These are phyloP conservation scores for Rhizophora mangle DNA, from an alignment of 345 rosid species.

Conservation along the genomic window DNA sequence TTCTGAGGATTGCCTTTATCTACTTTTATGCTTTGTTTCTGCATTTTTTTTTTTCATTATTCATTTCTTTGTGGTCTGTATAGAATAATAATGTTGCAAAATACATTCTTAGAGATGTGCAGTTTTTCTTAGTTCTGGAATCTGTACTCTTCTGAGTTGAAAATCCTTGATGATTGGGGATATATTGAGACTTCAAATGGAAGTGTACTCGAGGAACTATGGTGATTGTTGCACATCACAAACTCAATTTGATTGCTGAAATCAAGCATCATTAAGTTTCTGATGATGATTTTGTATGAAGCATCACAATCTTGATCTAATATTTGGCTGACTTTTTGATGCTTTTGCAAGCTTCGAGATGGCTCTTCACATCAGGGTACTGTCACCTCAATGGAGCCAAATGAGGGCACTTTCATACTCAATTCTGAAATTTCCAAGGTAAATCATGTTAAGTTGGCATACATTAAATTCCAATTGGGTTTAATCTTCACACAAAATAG, in stretches of 20 bases:
- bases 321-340: conserved; percentile 16
- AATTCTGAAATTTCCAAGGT: conserved; percentile 75
- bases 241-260: not conserved
- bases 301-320: conserved; percentile 1
- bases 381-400: conserved; percentile 95
- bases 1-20: not conserved
- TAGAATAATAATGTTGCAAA: not conserved
- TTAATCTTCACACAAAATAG: not conserved
- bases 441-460: conserved; percentile 14
- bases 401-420: conserved; percentile 71
- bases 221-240: too few species aligned
- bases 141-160: not conserved
- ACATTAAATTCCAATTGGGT: conserved; percentile 7
- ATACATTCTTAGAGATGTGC: not conserved
- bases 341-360: conserved; percentile 72
- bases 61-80: not conserved
- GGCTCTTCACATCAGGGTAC: conserved; percentile 83
- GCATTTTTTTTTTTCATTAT: not conserved
- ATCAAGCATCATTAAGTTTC: too few species aligned
- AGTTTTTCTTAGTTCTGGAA: not conserved
- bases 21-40: not conserved
- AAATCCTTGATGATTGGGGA: not conserved
- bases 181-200: not conserved
- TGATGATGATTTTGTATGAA: not conserved
- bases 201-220: not conserved